Evolutionary conservation across 805 yeast genomes (phyloP).

Genomic region (Cyberlindnera mrakii): DNA sequence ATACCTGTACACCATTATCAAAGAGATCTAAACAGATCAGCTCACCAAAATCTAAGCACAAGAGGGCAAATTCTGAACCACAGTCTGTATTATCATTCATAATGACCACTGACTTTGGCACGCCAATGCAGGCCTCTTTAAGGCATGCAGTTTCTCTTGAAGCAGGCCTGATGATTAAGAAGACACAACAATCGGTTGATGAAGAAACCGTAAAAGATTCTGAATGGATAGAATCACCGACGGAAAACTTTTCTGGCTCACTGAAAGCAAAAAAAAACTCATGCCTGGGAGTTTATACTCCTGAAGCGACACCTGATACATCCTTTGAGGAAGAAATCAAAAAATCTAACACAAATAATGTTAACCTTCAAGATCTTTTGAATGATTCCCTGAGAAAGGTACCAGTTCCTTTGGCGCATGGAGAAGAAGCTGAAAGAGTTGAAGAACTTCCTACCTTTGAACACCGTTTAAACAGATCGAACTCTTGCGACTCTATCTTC

Average conservation of each 20-base stretch:
- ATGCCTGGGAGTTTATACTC: background rate
- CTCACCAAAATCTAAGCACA: background rate
- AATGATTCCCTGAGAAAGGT: background rate
- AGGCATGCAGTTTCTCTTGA: slow-evolving; percentile 24
- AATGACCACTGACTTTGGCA: background rate
- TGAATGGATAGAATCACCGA: slow-evolving; percentile 8
- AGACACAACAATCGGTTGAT: slow-evolving; percentile 2
- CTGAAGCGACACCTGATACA: background rate
- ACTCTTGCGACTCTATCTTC: slow-evolving; percentile 25
- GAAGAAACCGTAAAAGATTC: slow-evolving; percentile 10
- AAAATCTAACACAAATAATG: background rate
- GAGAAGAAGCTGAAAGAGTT: background rate
- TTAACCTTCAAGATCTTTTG: background rate
- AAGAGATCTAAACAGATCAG: background rate
- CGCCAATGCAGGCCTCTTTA: slow-evolving; percentile 3
- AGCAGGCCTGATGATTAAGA: slow-evolving; percentile 18
- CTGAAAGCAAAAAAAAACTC: too few species aligned
- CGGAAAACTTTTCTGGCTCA: too few species aligned
- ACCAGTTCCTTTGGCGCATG: background rate
- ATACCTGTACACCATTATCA: background rate
- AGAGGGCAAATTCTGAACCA: slow-evolving; percentile 1
- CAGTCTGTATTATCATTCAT: background rate
- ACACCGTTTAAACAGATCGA: slow-evolving; percentile 24
- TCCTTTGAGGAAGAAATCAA: background rate
- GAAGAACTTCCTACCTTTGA: slow-evolving; percentile 15